Base-by-base conservation (phyloP, 257 asterid species). In the Solanum pennellii region DNA sequence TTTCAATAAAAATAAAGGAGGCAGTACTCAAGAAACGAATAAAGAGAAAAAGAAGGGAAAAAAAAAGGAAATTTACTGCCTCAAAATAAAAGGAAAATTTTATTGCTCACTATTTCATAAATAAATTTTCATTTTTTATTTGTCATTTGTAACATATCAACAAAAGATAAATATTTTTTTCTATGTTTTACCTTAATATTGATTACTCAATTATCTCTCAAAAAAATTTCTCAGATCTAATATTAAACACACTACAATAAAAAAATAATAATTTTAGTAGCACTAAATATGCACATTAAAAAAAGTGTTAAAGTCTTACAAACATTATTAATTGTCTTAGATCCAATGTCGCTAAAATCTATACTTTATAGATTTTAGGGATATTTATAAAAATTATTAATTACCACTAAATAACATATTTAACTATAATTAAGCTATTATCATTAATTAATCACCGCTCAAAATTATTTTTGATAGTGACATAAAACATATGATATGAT, bases 201-300 rank as follows among this genome's bases (percentile, higher is more conserved):
- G 1, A 52, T 52, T 52, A 52, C 62, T 52, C 18, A 7, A 8
- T 52, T 6, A 16, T 18, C 62, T 52, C 9, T 23, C 23, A 6
- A 52, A 0, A 0, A 0, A 1, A 0, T 16, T 16, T 16, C 23
- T 52, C 9, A 49, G 0, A 52, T 52, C 10, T 52, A 52, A 52
- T 52, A 52, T 23, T 16, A 52, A 52, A 52, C 62, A 52, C 23
- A 6, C 10, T 6, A 21, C 4, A 7, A 18, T 18, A 52, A 13
- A 45, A 13, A 14, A 27, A 27, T 27, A 27, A 27, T 14, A 49
- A 0, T 5, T 4, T 16, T 16, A 52, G 4, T 2, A 23, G 1
- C 10, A 52, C 7, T 52, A 18, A 52, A 52, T 16, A 52, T 52
- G 2, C n/a, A 52, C 23, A 52, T 52, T 16, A 8, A 52, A 52